These are phyloP conservation scores for Arthrobotrys musiformis DNA, from an alignment of 2,329 filamentous ascomycete species.

Conservation along the genomic window DNA sequence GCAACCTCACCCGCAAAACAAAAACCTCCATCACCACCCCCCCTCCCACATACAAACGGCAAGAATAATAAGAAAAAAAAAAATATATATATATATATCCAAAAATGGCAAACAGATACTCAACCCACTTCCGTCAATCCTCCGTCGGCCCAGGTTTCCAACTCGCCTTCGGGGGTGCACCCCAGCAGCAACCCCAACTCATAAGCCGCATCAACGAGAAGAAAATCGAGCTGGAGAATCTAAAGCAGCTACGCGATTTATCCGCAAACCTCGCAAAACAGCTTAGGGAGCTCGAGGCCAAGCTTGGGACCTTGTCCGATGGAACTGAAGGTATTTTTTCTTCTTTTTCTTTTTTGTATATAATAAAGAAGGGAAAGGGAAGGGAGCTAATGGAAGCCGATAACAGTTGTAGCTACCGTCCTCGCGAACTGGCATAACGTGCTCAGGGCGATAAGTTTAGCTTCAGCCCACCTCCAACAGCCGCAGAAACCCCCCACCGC, in stretches of 20 bases:
- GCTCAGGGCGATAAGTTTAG: constrained; percentile 84
- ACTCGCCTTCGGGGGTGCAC: constrained; percentile 33
- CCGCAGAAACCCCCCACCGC: constrained; percentile 65
- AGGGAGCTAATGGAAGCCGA: neutral
- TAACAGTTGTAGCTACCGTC: constrained; percentile 80
- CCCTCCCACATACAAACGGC: too few species aligned
- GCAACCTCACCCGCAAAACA: too few species aligned
- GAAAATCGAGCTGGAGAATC: constrained; percentile 81
- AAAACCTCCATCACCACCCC: too few species aligned
- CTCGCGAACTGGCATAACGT: constrained; percentile 90
- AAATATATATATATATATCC: too few species aligned
- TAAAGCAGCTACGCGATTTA: constrained; percentile 80
- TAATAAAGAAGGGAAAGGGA: too few species aligned
- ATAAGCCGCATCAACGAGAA: constrained; percentile 83
- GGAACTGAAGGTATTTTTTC: constrained; percentile 76
- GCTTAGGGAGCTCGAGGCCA: constrained; percentile 83
- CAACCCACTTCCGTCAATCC: constrained; percentile 74
- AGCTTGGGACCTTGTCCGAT: constrained; percentile 79
- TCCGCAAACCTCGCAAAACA: constrained; percentile 81
- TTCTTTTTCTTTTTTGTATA: neutral
- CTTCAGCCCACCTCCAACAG: constrained; percentile 76
- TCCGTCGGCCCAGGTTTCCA: constrained; percentile 65
- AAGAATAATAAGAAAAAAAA: too few species aligned
- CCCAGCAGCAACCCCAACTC: constrained; percentile 60
- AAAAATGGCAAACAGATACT: constrained; percentile 68